Percentiles rank a stretch among this genome's conserved stretches.
Evolutionary conservation across 176 grass and related monocot species (phyloP).

Genomic region (Dendrocalamus sinicus): DNA sequence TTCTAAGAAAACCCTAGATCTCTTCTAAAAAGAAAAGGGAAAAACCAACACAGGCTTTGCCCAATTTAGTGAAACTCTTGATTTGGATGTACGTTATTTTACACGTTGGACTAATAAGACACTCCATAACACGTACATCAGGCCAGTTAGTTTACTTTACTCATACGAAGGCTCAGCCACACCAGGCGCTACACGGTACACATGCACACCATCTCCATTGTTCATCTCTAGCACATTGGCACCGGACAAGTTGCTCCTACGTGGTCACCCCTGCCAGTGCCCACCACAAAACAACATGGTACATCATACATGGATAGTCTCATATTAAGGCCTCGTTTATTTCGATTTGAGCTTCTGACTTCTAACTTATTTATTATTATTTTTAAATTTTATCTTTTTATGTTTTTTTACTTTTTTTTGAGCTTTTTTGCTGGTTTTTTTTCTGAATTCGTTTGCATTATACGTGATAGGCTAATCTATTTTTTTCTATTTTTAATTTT

Average conservation of each 20-base stretch:
- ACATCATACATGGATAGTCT: not conserved
- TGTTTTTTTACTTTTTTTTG: no score
- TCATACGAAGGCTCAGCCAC: not conserved
- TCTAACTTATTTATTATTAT: no score
- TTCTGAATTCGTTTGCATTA: no score
- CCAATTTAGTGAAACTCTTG: not conserved
- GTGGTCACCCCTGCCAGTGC: not conserved
- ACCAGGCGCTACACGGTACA: not conserved
- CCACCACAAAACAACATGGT: not conserved
- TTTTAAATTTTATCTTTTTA: no score
- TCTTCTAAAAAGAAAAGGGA: not conserved
- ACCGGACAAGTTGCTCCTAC: slow-evolving; percentile 14
- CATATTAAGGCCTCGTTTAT: not conserved
- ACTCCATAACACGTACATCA: not conserved
- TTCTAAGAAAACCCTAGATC: not conserved
- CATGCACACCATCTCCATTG: not conserved
- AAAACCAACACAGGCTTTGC: not conserved
- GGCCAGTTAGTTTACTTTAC: not conserved
- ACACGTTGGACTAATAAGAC: not conserved
- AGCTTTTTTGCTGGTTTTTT: no score
- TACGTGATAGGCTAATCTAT: no score
- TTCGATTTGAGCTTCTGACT: no score
- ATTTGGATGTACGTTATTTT: not conserved
- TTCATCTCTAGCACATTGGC: slow-evolving; percentile 36
- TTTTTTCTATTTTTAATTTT: no score